Evolutionary conservation across 2,329 filamentous ascomycete genomes (phyloP).

Genomic region (Ascomycota sp.): DNA sequence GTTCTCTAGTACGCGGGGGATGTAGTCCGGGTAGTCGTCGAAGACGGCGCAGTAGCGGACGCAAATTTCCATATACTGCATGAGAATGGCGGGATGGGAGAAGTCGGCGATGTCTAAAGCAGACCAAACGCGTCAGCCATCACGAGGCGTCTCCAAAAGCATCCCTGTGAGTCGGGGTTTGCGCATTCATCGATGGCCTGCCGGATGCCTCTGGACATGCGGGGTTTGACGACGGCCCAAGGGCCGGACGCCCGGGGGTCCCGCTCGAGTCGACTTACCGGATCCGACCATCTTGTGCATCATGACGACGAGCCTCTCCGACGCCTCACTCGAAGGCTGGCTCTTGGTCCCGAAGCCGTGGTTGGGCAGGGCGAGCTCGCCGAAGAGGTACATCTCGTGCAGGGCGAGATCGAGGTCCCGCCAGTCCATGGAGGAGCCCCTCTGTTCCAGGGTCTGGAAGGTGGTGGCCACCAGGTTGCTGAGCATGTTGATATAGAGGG

Average conservation of each 20-base stretch:
- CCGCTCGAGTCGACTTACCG: conserved; percentile 43
- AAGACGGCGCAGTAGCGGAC: conserved; percentile 89
- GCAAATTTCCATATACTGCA: conserved; percentile 98
- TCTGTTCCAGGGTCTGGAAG: conserved; percentile 59
- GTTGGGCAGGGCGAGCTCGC: conserved; percentile 77
- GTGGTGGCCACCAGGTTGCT: conserved; percentile 76
- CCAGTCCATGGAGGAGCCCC: conserved; percentile 67
- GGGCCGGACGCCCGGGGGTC: too few relatives aligned
- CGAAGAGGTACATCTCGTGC: conserved; percentile 89
- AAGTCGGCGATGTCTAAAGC: conserved; percentile 60
- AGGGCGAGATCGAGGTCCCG: conserved; percentile 83
- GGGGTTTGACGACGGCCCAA: too few relatives aligned
- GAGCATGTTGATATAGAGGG: conserved; percentile 71
- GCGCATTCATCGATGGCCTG: too few relatives aligned
- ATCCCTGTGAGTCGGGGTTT: too few relatives aligned
- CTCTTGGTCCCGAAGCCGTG: conserved; percentile 75
- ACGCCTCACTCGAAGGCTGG: conserved; percentile 57
- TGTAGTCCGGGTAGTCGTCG: conserved; percentile 60
- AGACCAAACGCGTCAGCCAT: too few relatives aligned
- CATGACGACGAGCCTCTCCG: conserved; percentile 71
- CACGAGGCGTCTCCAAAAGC: too few relatives aligned
- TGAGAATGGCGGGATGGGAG: conserved; percentile 73
- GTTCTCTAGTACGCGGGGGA: conserved; percentile 72
- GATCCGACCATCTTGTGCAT: conserved; percentile 92
- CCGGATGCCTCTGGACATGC: too few relatives aligned